Evolutionary conservation across 768 basidiomycete genomes (phyloP), one percentile per base, ranked within the genome.

Genomic region (Galerina marginata): DNA sequence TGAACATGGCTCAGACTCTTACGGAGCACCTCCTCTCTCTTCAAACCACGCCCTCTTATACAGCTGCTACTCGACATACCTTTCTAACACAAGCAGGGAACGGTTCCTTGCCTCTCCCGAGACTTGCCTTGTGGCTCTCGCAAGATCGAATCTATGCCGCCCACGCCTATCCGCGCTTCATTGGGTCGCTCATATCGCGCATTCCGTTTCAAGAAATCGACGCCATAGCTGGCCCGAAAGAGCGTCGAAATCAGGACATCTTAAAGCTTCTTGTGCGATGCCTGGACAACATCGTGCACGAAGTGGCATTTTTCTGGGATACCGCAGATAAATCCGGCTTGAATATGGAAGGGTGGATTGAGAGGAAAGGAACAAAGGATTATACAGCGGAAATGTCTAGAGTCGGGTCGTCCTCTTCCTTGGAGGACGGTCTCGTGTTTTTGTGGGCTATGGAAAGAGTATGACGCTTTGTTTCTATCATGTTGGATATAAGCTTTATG

Each of bases 401-500:
- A 6, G 74, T 86, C 2, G 78, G 79, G 3, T 72, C 76, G 5
- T 66, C 72, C 14, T 82, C 79, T 3, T 76, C 74, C 0, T 63
- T 90, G 16, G 81, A 83, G 50, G 90, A 92, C 43, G 88, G 87
- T 0, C 72, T 93, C 20, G 76, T 92, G 1, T 87, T 92, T 61
- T 73, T 93, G 12, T 92, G 90, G 90, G 87, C 87, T 0, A 92
- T 92, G 90, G 91, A 92, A 70, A 81, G 83, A 76, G 90, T 90
- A 56, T 20, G 56, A 56, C 10, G 6, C n/a, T 43, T 51, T 61
- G 15, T 42, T 50, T 36, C 16, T 37, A 50, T 26, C 33, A 26
- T 36, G 25, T 26, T 11, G 15, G 47, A 16, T n/a, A 49, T 44
- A 47, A 6, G 39, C 3, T 23, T 16, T 16, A 12, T 14, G 54